A percentile compares a stretch with the other conserved stretches of the same genome.
These are phyloP conservation scores for Mortierella antarctica DNA, from an alignment of 192 early-diverging fungal genomes.

Conservation along the genomic window DNA sequence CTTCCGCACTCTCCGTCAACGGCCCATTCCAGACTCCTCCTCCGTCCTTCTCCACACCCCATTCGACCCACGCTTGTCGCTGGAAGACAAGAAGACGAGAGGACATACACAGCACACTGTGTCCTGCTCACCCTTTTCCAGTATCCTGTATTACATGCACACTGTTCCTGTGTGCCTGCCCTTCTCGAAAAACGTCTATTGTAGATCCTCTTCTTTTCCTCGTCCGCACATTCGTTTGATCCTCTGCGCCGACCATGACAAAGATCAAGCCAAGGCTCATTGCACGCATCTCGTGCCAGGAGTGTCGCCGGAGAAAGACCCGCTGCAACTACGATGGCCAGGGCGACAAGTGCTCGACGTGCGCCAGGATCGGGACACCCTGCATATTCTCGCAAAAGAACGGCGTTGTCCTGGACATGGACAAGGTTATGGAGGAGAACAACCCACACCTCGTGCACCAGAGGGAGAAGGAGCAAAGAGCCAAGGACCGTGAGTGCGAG, in stretches of 20 bases:
- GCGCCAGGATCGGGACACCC: constrained; percentile 34
- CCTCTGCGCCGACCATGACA: constrained; percentile 17
- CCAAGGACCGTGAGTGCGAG: constrained; percentile 21
- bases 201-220: not conserved
- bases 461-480: constrained; percentile 33
- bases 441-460: constrained; percentile 38
- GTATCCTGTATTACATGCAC: too few relatives aligned
- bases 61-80: not conserved
- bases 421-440: constrained; percentile 49
- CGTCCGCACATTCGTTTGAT: not conserved
- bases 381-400: constrained; percentile 50
- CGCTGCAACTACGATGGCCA: constrained; percentile 48
- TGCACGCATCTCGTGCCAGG: constrained; percentile 50
- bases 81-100: not conserved
- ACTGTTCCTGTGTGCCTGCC: too few relatives aligned
- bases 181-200: not conserved
- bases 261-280: constrained; percentile 51
- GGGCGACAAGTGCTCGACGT: constrained; percentile 43
- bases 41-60: not conserved
- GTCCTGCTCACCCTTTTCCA: too few relatives aligned
- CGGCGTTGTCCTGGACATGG: constrained; percentile 36
- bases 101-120: too few relatives aligned
- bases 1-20: not conserved
- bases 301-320: constrained; percentile 43
- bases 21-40: not conserved